Base-by-base conservation (phyloP, 2,329 filamentous ascomycete species). In the Xylaria sp. region DNA sequence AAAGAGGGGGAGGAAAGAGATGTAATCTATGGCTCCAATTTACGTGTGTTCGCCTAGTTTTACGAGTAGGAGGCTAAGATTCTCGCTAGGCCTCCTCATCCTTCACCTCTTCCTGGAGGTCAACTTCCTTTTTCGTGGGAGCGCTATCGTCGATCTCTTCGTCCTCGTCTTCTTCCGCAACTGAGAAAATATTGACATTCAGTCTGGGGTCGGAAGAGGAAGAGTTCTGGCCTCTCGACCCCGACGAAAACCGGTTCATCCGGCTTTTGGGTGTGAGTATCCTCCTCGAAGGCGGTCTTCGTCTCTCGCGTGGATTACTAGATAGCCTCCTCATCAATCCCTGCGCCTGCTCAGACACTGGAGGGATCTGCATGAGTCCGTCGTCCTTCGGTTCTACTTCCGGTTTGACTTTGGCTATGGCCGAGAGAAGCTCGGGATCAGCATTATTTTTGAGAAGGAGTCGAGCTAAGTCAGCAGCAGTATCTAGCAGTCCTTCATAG, bases 91-190 rank as follows among this genome's bases (percentile, higher is more conserved):
- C 42, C 17, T 47, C 19, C 9, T 21, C 27, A 32, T n/a, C n/a
- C n/a, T n/a, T 48, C 6, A 19, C 19, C 39, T 27, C 11, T 30
- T 42, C 17, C 11, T 34, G 3, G n/a, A 14, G 6, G 4, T n/a
- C 27, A 14, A 6, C 24, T 6, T 27, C 9, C 21, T 21, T 36
- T 47, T 7, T 30, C 4, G 32, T 30, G 34, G 3, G 8, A 34
- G 24, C 4, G 17, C 24, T 19, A 21, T 62, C 27, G 4, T 21
- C 19, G 19, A 36, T 36, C 4, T 24, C n/a, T 11, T 51, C 11
- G 2, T 64, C 53, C 32, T 64, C 61, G 9, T 57, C 61, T 9
- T 57, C 61, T 30, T 64, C 61, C 19, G 11, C 19, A 30, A 57
- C 61, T 12, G 19, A 6, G 8, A 47, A 19, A 19, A 47, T 57